Evolutionary conservation across 208 protist species (phyloP), one percentile per base, ranked within the genome.

Genomic region (Crithidia brevicula): DNA sequence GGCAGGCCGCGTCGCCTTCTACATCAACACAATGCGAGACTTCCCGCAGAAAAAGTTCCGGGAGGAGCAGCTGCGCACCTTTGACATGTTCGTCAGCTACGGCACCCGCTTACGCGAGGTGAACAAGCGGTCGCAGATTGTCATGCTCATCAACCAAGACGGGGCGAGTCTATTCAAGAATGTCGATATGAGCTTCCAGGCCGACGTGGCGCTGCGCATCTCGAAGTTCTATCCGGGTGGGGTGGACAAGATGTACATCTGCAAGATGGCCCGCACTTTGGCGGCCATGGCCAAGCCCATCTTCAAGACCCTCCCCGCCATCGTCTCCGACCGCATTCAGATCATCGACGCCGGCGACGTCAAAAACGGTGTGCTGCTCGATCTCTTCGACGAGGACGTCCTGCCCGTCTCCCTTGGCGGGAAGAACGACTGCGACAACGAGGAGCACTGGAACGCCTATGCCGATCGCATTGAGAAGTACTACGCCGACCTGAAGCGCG

Each of bases 31-130:
- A 42, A 63, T 59, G 23, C 59, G 87, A 5, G 83, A 93, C 64
- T 67, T 69, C 20, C 81, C 81, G 11, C 59, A 73, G 57, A 28
- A 77, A 0, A 75, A 75, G 66, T 30, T 67, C 25, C 77, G 87
- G 9, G 75, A 82, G 1, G 71, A 88, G 68, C 72, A 77, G 47
- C 79, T 72, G 27, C 43, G 62, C 20, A 79, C 72, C 18, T 86
- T 90, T 59, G 87, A 93, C 61, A 88, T 90, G 83, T 84, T 83
- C 50, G 38, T 90, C 3, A 86, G 80, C 76, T 93, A 89, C 59
- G 82, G 67, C 59, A 88, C 79, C 4, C 87, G 83, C 2, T 63
- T 89, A 13, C 81, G 83, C 22, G 36, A 49, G 38, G 77, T 84
- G 25, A 82, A 82, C 63, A 85, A 75, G 61, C 69, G 78, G 0